phyloP scores from a whole-genome alignment of 2,329 filamentous ascomycete genomes.

The Daldinia sp. region DNA sequence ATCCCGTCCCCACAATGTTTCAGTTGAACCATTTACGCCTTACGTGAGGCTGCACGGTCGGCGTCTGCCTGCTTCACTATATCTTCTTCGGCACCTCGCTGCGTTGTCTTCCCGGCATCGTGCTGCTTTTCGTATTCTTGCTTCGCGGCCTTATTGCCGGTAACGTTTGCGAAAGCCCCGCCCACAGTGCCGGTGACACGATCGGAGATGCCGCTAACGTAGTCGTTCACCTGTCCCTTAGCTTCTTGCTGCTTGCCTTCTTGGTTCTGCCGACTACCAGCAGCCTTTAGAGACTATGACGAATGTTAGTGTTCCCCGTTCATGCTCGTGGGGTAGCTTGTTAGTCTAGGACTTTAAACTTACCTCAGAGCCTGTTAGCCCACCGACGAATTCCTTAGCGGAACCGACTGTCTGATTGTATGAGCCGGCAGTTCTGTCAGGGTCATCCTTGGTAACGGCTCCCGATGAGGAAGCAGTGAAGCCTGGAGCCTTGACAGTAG shows the following conservation, averaged over 20 bases:
- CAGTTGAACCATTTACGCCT: conserved; percentile 12
- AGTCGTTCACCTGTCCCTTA: conserved; percentile 79
- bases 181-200: conserved; percentile 78
- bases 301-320: background rate
- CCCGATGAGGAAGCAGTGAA: conserved; percentile 74
- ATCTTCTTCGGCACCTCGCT: conserved; percentile 84
- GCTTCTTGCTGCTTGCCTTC: conserved; percentile 85
- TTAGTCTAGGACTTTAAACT: conserved; percentile 29
- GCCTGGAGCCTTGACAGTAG: conserved; percentile 76
- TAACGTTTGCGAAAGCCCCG: conserved; percentile 73
- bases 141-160: conserved; percentile 73
- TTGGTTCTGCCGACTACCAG: conserved; percentile 80
- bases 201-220: conserved; percentile 70
- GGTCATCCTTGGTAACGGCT: conserved; percentile 74
- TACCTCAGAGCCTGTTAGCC: conserved; percentile 76
- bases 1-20: background rate
- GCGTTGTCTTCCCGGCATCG: conserved; percentile 82
- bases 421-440: conserved; percentile 73
- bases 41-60: conserved; percentile 38
- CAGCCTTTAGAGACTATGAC: conserved; percentile 69
- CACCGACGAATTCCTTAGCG: conserved; percentile 82
- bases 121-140: conserved; percentile 73
- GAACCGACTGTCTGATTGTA: conserved; percentile 93
- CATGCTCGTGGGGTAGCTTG: background rate
- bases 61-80: conserved; percentile 75